These are phyloP conservation scores for Aspergillus oerlinghausenensis DNA, from an alignment of 2,329 filamentous ascomycete species.

Conservation along the genomic window DNA sequence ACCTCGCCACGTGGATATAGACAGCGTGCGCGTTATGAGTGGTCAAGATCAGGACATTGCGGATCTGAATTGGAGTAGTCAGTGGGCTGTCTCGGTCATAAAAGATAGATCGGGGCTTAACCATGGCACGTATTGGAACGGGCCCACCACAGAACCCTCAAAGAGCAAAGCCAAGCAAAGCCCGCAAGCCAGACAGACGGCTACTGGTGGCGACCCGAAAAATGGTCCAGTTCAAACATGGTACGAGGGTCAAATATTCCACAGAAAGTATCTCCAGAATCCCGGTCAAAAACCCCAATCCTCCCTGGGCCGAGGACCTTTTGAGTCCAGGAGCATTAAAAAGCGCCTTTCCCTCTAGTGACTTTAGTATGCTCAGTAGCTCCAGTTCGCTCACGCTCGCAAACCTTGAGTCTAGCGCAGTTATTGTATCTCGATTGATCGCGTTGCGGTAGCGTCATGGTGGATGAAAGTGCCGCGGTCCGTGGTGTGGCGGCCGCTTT, in stretches of 20 bases:
- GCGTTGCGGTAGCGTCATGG: conserved; percentile 2
- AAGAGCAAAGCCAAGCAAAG: too few species aligned
- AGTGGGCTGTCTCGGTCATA: neutral
- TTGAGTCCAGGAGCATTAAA: neutral
- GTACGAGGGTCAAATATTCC: neutral
- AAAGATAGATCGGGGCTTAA: neutral
- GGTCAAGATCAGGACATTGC: too few species aligned
- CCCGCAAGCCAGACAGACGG: neutral
- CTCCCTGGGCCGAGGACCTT: too few species aligned
- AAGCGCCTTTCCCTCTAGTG: neutral
- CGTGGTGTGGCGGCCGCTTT: conserved; percentile 31
- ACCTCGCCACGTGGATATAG: too few species aligned
- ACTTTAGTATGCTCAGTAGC: neutral
- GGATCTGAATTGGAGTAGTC: too few species aligned
- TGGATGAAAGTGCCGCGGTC: conserved; percentile 8
- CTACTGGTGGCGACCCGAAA: neutral
- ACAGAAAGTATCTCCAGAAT: neutral
- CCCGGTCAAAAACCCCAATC: too few species aligned
- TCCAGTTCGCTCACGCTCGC: neutral
- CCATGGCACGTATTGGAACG: too few species aligned
- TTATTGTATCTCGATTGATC: neutral
- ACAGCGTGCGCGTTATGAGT: too few species aligned
- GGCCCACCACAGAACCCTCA: too few species aligned
- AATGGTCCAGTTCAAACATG: neutral
- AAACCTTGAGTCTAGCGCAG: neutral